These are phyloP conservation scores for Cichorium intybus DNA, from an alignment of 140 eudicot species.

Conservation along the genomic window DNA sequence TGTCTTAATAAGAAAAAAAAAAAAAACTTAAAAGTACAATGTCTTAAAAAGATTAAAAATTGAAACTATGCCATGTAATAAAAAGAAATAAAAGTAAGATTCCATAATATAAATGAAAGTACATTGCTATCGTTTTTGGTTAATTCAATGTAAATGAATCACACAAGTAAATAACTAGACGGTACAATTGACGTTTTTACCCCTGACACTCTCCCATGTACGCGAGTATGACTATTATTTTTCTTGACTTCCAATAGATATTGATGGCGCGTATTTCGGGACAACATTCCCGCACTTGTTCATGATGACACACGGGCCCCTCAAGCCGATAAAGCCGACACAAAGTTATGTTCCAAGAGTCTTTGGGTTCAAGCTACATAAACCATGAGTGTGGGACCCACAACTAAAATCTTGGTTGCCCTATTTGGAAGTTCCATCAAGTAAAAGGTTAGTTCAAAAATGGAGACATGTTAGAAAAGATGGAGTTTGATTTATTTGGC, in stretches of 20 bases:
- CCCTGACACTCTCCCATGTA: background rate
- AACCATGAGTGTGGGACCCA: slow-evolving; percentile 41
- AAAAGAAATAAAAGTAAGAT: too few relatives aligned
- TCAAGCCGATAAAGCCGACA: slow-evolving; percentile 82
- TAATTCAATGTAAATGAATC: background rate
- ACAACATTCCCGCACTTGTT: slow-evolving; percentile 95
- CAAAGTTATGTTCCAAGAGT: slow-evolving; percentile 81
- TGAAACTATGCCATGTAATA: too few relatives aligned
- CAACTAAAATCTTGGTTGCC: slow-evolving; percentile 2
- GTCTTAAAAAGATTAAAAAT: too few relatives aligned
- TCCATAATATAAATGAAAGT: too few relatives aligned
- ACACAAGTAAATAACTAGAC: background rate
- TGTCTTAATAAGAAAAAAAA: too few relatives aligned
- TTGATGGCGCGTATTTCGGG: slow-evolving; percentile 92
- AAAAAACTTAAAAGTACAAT: too few relatives aligned
- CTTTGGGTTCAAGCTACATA: slow-evolving; percentile 94
- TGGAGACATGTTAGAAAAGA: slow-evolving; percentile 13
- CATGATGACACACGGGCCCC: slow-evolving; percentile 90
- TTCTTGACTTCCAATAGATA: slow-evolving; percentile 74
- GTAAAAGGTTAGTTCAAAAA: slow-evolving; percentile 25
- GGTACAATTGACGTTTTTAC: background rate
- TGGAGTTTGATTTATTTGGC: slow-evolving; percentile 15
- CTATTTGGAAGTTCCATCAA: slow-evolving; percentile 21
- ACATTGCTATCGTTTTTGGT: background rate
- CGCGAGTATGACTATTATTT: slow-evolving; percentile 30